These are phyloP conservation scores for Nakazawaea peltata DNA, from an alignment of 805 yeast species.

Conservation along the genomic window DNA sequence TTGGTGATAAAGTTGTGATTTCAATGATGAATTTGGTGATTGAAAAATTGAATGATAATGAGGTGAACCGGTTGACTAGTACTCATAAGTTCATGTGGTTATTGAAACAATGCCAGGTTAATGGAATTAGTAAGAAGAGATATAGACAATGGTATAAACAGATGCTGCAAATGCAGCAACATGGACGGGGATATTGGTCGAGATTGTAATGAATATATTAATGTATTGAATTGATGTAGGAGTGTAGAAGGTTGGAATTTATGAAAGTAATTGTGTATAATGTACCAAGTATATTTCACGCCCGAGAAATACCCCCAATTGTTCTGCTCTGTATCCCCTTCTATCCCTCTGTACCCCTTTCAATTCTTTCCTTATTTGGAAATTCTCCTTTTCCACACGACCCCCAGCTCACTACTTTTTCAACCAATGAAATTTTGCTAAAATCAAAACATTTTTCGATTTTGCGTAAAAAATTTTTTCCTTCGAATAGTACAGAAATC, in stretches of 20 bases:
- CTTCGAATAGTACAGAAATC: too few species aligned
- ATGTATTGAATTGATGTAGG: too few species aligned
- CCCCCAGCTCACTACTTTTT: not conserved
- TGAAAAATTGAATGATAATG: slow-evolving; percentile 2
- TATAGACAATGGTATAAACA: slow-evolving; percentile 1
- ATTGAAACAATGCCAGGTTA: slow-evolving; percentile 2
- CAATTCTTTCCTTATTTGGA: not conserved
- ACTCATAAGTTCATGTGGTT: slow-evolving; percentile 2
- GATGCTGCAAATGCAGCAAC: not conserved
- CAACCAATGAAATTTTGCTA: slow-evolving; percentile 4
- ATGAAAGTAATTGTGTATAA: too few species aligned
- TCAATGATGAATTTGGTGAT: slow-evolving; percentile 1
- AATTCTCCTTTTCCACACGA: not conserved
- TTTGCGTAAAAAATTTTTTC: too few species aligned
- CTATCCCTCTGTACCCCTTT: too few species aligned
- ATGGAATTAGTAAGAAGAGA: not conserved
- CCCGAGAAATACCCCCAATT: too few species aligned
- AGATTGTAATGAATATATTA: too few species aligned
- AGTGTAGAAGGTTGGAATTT: too few species aligned
- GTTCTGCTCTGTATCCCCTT: too few species aligned
- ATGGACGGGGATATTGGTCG: not conserved
- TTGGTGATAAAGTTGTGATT: slow-evolving; percentile 3
- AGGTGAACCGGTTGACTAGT: slow-evolving; percentile 1
- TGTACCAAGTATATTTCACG: too few species aligned
- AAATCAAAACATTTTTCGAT: slow-evolving; percentile 1